A percentile compares a stretch with the other conserved stretches of the same genome.
These are phyloP conservation scores for Colletotrichum karsti DNA, from an alignment of 2,329 filamentous ascomycete species.

Conservation along the genomic window DNA sequence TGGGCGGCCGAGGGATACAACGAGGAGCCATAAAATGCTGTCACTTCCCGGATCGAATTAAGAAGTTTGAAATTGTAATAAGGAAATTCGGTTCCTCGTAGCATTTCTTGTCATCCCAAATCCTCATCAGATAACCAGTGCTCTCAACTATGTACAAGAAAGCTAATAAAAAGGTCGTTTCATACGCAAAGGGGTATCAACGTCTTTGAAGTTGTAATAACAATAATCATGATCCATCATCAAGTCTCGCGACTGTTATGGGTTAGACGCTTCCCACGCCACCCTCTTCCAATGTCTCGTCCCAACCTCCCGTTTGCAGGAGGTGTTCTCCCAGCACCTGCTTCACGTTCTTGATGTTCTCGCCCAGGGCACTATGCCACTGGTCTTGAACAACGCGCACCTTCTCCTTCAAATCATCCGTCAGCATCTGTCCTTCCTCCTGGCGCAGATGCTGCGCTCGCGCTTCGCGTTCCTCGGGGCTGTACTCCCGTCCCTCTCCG, in stretches of 20 bases:
- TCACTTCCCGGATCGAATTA: no score
- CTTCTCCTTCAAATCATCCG: slow-evolving; percentile 91
- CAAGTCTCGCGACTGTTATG: not conserved
- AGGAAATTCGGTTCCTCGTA: no score
- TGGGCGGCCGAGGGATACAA: not conserved
- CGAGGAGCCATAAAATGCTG: not conserved
- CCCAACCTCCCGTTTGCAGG: slow-evolving; percentile 84
- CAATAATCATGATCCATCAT: slow-evolving; percentile 5
- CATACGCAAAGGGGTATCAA: slow-evolving; percentile 32
- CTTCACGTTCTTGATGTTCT: slow-evolving; percentile 77
- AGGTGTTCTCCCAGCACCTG: slow-evolving; percentile 78
- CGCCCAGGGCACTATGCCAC: slow-evolving; percentile 88
- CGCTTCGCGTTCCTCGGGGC: slow-evolving; percentile 42
- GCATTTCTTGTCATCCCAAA: not conserved
- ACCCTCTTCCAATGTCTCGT: slow-evolving; percentile 74
- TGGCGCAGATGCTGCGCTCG: slow-evolving; percentile 64
- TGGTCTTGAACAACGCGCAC: slow-evolving; percentile 90
- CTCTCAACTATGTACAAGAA: slow-evolving; percentile 22
- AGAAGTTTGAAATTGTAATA: not conserved
- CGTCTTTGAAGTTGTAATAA: slow-evolving; percentile 18
- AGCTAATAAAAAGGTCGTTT: slow-evolving; percentile 16
- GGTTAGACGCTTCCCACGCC: slow-evolving; percentile 56
- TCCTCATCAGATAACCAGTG: not conserved
- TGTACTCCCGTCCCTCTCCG: slow-evolving; percentile 40
- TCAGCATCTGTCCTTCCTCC: slow-evolving; percentile 77